Percentiles rank a stretch among this genome's conserved stretches.
phyloP scores from a whole-genome alignment of 768 basidiomycete species.

The Lentinula boryana region DNA sequence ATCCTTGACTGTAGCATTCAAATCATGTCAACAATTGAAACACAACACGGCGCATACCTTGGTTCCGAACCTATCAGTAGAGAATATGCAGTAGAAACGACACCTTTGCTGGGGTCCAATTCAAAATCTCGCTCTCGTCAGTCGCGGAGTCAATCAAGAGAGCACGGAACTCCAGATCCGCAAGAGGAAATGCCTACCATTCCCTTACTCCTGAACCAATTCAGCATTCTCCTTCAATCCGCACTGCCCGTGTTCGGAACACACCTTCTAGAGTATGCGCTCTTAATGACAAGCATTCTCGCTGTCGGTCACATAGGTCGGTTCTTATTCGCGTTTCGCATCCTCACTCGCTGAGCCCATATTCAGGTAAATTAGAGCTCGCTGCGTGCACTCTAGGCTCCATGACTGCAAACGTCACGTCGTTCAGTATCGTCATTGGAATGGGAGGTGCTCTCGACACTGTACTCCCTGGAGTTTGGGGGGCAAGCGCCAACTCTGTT shows the following conservation, averaged over 20 bases:
- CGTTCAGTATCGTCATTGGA: slow-evolving; percentile 28
- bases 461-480: slow-evolving; percentile 72
- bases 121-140: neutral
- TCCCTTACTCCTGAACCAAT: neutral
- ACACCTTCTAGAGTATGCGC: slow-evolving; percentile 60
- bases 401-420: slow-evolving; percentile 38
- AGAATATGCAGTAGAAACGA: slow-evolving; percentile 1
- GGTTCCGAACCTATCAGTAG: neutral
- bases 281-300: slow-evolving; percentile 59
- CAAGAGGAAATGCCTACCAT: neutral
- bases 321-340: neutral
- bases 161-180: neutral
- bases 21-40: neutral
- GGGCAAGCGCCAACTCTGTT: slow-evolving; percentile 27
- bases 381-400: slow-evolving; percentile 52
- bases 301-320: slow-evolving; percentile 63
- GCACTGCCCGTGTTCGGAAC: slow-evolving; percentile 24
- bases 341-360: neutral
- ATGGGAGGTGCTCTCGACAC: slow-evolving; percentile 64
- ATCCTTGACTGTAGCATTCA: neutral
- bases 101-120: neutral
- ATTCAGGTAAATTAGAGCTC: slow-evolving; percentile 49
- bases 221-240: neutral
- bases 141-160: neutral
- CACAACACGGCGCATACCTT: slow-evolving; percentile 1